Evolutionary conservation across 345 rosid genomes (phyloP).

Genomic region (Noccaea caerulescens): DNA sequence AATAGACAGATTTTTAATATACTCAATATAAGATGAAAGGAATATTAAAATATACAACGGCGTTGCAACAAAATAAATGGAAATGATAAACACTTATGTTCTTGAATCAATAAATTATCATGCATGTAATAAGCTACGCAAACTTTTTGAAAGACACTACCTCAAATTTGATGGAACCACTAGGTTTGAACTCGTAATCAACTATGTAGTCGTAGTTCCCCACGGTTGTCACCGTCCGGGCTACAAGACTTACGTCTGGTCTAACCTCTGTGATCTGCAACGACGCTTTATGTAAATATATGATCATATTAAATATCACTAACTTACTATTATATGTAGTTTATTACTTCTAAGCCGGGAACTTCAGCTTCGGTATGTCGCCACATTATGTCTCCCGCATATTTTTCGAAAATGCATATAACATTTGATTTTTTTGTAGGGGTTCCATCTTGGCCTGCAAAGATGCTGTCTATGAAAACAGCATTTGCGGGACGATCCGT

Average conservation of each 20-base stretch:
- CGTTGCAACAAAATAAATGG: no score
- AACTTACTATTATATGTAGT: no score
- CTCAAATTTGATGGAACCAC: not conserved
- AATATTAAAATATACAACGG: no score
- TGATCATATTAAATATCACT: not conserved
- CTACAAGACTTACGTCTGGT: slow-evolving; percentile 42
- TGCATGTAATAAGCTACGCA: no score
- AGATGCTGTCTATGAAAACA: slow-evolving; percentile 49
- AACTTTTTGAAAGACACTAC: not conserved
- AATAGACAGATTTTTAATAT: no score
- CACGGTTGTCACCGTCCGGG: slow-evolving; percentile 54
- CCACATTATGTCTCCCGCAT: slow-evolving; percentile 54
- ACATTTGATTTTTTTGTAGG: slow-evolving; percentile 43
- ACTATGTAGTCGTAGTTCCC: slow-evolving; percentile 55
- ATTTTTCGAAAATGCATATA: slow-evolving; percentile 61
- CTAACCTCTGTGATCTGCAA: not conserved
- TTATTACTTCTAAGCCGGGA: slow-evolving; percentile 26
- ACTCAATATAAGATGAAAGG: no score
- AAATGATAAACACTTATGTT: no score
- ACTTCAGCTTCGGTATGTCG: slow-evolving; percentile 43
- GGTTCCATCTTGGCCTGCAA: slow-evolving; percentile 51
- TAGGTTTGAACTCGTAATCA: slow-evolving; percentile 56
- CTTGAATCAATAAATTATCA: no score
- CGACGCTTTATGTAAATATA: not conserved
- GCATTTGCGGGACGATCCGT: slow-evolving; percentile 61